These are phyloP conservation scores for Seminavis robusta DNA, from an alignment of 108 stramenopile species.

Conservation along the genomic window DNA sequence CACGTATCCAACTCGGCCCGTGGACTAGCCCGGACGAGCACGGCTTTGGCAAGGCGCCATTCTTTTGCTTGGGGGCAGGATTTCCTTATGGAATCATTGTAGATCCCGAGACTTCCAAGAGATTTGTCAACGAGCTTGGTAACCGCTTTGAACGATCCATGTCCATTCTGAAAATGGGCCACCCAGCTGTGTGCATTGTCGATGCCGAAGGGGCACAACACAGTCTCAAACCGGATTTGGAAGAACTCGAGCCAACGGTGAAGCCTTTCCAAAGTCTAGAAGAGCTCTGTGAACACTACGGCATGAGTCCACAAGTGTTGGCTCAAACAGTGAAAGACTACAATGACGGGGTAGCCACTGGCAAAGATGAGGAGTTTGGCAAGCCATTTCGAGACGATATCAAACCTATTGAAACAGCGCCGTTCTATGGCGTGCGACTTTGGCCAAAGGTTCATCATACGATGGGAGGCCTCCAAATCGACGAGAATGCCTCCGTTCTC, in stretches of 20 bases:
- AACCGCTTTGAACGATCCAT: slow-evolving; percentile 12
- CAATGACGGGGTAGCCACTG: slow-evolving; percentile 1
- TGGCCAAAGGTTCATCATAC: slow-evolving; percentile 4
- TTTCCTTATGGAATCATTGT: slow-evolving; percentile 12
- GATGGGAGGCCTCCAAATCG: neutral
- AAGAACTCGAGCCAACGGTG: neutral
- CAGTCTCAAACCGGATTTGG: slow-evolving; percentile 4
- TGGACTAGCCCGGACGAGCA: slow-evolving; percentile 12
- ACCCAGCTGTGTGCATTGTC: slow-evolving; percentile 6
- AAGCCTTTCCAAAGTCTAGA: neutral
- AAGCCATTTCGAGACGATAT: slow-evolving; percentile 3
- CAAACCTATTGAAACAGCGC: neutral
- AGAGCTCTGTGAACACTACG: neutral
- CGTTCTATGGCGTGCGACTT: neutral
- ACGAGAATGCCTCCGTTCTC: neutral
- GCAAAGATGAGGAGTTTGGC: neutral
- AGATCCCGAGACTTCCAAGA: slow-evolving; percentile 3
- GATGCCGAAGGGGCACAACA: slow-evolving; percentile 7
- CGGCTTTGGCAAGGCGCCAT: slow-evolving; percentile 12
- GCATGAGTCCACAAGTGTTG: neutral
- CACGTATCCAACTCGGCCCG: slow-evolving; percentile 8
- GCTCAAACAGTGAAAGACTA: neutral
- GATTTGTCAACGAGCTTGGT: slow-evolving; percentile 11
- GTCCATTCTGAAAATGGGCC: slow-evolving; percentile 14
- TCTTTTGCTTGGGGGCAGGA: slow-evolving; percentile 12